Evolutionary conservation across 1,284 basidiomycete species (phyloP).

Genomic region (Austropuccinia psidii): DNA sequence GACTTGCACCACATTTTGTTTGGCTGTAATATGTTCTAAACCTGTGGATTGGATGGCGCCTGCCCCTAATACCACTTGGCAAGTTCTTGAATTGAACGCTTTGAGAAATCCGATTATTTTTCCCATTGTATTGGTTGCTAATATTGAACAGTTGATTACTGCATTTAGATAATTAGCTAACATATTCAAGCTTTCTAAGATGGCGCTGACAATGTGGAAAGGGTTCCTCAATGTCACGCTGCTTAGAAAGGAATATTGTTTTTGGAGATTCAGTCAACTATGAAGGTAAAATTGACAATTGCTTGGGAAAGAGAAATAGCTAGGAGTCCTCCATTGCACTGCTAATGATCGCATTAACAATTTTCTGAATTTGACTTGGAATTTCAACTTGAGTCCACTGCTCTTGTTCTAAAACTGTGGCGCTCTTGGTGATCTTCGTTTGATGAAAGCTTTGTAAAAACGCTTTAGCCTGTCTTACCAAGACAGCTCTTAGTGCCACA

Average conservation of each 20-base stretch:
- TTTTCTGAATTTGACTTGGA: constrained; percentile 58
- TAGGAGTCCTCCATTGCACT: constrained; percentile 72
- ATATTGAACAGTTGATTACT: constrained; percentile 74
- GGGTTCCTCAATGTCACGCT: constrained; percentile 71
- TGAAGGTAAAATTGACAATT: too few species aligned
- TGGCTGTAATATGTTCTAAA: constrained; percentile 95
- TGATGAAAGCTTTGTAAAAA: constrained; percentile 84
- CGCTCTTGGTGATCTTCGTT: constrained; percentile 67
- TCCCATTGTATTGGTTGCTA: constrained; percentile 89
- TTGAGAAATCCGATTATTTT: constrained; percentile 92
- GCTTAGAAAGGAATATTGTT: constrained; percentile 54
- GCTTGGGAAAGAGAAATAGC: constrained; percentile 54
- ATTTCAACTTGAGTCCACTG: constrained; percentile 78
- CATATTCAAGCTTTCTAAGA: constrained; percentile 65
- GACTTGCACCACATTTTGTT: constrained; percentile 83
- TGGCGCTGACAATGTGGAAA: constrained; percentile 80
- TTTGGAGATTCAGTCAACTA: constrained; percentile 35
- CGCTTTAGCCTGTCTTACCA: constrained; percentile 71
- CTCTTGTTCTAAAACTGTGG: constrained; percentile 82
- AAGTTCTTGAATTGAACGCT: constrained; percentile 93
- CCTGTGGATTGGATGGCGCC: constrained; percentile 97
- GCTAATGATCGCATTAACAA: constrained; percentile 67
- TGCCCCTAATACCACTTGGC: constrained; percentile 94
- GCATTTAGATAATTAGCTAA: constrained; percentile 79
- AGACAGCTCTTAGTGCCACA: constrained; percentile 72